Conservation (phyloP, 2,329 filamentous ascomycete species). For the Helotiales sp. region DNA sequence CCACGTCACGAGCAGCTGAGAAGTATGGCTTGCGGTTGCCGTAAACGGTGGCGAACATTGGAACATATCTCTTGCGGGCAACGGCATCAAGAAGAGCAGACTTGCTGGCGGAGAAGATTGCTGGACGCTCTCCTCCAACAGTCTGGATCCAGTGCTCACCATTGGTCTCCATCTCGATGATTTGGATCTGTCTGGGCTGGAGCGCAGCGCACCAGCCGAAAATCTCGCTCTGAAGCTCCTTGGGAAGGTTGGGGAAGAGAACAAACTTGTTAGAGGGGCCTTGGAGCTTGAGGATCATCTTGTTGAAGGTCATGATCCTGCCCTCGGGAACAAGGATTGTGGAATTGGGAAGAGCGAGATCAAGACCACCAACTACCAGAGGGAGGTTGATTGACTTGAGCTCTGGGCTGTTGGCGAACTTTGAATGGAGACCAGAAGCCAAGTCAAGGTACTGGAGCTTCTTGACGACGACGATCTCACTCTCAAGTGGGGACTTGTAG, state of each 20-base stretch:
- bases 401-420: neutral
- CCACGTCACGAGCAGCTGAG: neutral
- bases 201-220: neutral
- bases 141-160: neutral
- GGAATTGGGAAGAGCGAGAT: neutral
- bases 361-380: neutral
- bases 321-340: conserved; percentile 10
- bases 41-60: neutral
- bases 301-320: conserved; percentile 1
- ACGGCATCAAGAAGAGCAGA: neutral
- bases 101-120: neutral
- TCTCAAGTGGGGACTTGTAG: neutral
- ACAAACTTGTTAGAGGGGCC: conserved; percentile 1
- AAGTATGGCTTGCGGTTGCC: neutral
- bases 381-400: conserved; percentile 6
- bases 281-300: neutral
- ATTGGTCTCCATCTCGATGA: conserved; percentile 7
- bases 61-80: neutral
- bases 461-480: neutral
- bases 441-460: conserved; percentile 7
- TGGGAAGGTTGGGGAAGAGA: conserved; percentile 20
- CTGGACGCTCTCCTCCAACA: neutral
- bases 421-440: neutral
- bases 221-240: conserved; percentile 21
- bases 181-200: neutral